Base-by-base conservation (phyloP, 2,329 filamentous ascomycete genomes). In the Bipolaris bicolor region DNA sequence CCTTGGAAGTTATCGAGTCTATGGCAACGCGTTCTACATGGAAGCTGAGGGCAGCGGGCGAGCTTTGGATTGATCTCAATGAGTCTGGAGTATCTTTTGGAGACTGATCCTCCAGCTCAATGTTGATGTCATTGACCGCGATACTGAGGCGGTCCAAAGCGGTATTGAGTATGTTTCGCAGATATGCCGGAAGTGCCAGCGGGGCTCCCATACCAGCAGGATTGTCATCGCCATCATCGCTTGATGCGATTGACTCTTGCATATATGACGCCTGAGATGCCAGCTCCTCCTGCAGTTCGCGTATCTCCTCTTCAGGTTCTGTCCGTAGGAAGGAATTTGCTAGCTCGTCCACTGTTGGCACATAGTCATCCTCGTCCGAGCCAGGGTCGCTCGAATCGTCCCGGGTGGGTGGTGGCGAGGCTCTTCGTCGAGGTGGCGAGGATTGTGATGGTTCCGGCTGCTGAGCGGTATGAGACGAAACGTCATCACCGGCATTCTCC, bases 251-350 rank as follows among this genome's bases (percentile, higher is more conserved):
- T 1, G 88, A 90, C 18, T 87, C 84, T 37, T 84, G 84, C 39
- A 90, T 74, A 56, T 88, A 84, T 54, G 86, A 83, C 0, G 83
- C 83, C 69, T 89, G 86, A 1, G 86, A 83, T 18, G 84, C 81
- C 15, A 93, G 76, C 7, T 88, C 88, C 47, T 88, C 85, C 71
- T 92, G 88, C 22, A 94, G 80, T 68, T 88, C 84, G 56, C 81
- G 82, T 62, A 84, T 88, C 67, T 92, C 89, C 47, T 85, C 81
- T 5, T 79, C 78, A 11, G 89, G 86, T 69, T 92, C 87, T 1
- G 88, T 85, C 63, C 89, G 82, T n/a, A 94, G 80, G 70, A 94
- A 94, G 0, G 90, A 93, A 70, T 90, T 84, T 13, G 91, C 90
- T 13, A 95, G 80, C 63, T 92, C 88, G 55, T 87, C 85, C 1